A percentile compares a stretch with the other conserved stretches of the same genome.
Evolutionary conservation across 2,329 filamentous ascomycete genomes (phyloP).

Genomic region (Hymenoscyphus fructigenus): DNA sequence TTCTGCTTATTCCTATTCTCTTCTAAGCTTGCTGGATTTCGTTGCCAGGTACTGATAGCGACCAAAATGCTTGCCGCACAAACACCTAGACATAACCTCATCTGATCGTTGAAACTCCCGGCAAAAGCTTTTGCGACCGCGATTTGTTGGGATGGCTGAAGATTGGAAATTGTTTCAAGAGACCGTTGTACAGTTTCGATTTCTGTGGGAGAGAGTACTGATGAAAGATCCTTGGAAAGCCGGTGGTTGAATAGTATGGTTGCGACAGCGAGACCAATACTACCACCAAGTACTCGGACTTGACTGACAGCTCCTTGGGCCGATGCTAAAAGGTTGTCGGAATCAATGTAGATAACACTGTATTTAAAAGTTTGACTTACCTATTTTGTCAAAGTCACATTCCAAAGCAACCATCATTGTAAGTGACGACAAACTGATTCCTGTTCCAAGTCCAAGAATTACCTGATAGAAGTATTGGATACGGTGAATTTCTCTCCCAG

Average conservation of each 20-base stretch:
- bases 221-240: not conserved
- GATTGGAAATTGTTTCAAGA: not conserved
- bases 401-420: conserved; percentile 7
- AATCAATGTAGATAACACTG: not conserved
- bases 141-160: conserved; percentile 3
- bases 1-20: conserved; percentile 2
- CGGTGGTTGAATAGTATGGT: not conserved
- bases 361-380: not conserved
- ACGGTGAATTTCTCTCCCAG: not conserved
- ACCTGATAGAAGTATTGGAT: conserved; percentile 8
- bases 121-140: not conserved
- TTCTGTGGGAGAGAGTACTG: not conserved
- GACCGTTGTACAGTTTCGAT: not conserved
- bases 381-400: conserved; percentile 7
- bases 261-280: conserved; percentile 4
- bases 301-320: conserved; percentile 5
- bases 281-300: conserved; percentile 2
- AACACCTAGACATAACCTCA: conserved; percentile 4
- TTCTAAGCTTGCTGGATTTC: conserved; percentile 2
- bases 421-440: conserved; percentile 1
- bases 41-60: conserved; percentile 4
- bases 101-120: conserved; percentile 5
- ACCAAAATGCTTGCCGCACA: conserved; percentile 2
- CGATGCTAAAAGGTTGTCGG: not conserved
- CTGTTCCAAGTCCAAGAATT: conserved; percentile 12